phyloP scores from a whole-genome alignment of 202 grass and related monocot species.

The Schoenoplectus triqueter region DNA sequence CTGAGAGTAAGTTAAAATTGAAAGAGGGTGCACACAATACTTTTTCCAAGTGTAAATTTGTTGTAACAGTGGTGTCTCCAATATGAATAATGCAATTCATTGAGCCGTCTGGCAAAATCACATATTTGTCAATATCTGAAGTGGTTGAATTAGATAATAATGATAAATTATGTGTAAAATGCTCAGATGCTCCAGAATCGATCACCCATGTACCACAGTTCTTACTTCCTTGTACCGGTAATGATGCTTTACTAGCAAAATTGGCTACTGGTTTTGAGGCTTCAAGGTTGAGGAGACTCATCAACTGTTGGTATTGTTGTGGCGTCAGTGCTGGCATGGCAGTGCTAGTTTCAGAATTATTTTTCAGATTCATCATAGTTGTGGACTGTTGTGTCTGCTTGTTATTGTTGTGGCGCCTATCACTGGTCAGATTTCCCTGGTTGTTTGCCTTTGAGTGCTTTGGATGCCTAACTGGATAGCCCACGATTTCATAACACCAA shows the following conservation, averaged over 20 bases:
- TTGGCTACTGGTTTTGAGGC: not conserved
- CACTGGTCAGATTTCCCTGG: not conserved
- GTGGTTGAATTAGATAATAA: not conserved
- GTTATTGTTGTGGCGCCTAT: no score
- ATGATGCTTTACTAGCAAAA: conserved; percentile 22
- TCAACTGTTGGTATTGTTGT: not conserved
- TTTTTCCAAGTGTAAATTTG: not conserved
- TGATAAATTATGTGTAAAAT: not conserved
- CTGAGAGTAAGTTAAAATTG: conserved; percentile 27
- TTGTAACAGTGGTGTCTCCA: not conserved
- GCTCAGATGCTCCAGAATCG: not conserved
- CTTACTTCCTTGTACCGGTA: not conserved
- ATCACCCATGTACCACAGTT: not conserved
- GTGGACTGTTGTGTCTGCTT: not conserved
- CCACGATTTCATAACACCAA: conserved; percentile 21
- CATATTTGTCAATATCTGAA: not conserved
- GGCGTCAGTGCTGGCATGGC: not conserved
- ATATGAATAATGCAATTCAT: not conserved
- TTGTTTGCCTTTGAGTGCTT: not conserved
- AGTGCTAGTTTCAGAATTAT: no score
- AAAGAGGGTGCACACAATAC: conserved; percentile 10
- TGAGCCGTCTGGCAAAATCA: not conserved
- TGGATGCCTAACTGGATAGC: not conserved
- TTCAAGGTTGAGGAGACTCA: not conserved
- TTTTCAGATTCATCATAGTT: no score